Percentiles rank a stretch among this genome's conserved stretches.
Evolutionary conservation across 2,329 filamentous ascomycete species (phyloP).

Genomic region (Fusarium sp.): DNA sequence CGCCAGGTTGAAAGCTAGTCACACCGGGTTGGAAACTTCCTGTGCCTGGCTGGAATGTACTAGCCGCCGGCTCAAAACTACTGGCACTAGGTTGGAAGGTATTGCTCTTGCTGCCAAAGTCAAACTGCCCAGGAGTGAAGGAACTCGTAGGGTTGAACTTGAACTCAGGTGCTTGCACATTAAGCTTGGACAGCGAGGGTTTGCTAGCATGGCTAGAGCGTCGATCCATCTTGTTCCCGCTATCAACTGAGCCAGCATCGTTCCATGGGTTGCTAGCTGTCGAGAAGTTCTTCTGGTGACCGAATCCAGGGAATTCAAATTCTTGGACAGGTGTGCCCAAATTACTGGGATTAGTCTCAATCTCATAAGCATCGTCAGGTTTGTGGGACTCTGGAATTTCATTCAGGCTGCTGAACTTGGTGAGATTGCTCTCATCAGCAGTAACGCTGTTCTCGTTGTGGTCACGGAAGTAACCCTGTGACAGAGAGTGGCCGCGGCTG

Average conservation of each 20-base stretch:
- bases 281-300: constrained; percentile 65
- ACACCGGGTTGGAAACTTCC: constrained; percentile 14
- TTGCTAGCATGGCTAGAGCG: constrained; percentile 70
- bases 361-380: constrained; percentile 68
- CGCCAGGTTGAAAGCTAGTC: constrained; percentile 5
- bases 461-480: constrained; percentile 71
- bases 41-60: constrained; percentile 7
- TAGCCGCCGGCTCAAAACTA: constrained; percentile 36
- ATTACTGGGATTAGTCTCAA: constrained; percentile 79
- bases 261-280: constrained; percentile 71
- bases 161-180: constrained; percentile 90
- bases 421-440: constrained; percentile 32
- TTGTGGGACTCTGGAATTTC: constrained; percentile 52
- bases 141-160: constrained; percentile 70
- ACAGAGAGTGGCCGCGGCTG: constrained; percentile 75
- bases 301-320: constrained; percentile 57
- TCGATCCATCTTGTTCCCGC: constrained; percentile 47
- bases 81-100: constrained; percentile 57
- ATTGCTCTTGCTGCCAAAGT: constrained; percentile 45
- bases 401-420: constrained; percentile 50
- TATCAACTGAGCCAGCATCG: constrained; percentile 54
- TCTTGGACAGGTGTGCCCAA: constrained; percentile 69
- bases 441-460: constrained; percentile 53
- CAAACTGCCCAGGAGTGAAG: constrained; percentile 38
- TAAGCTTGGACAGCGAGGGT: constrained; percentile 79